phyloP scores from a whole-genome alignment of 176 grass and related monocot genomes.

The Musa itinerans region DNA sequence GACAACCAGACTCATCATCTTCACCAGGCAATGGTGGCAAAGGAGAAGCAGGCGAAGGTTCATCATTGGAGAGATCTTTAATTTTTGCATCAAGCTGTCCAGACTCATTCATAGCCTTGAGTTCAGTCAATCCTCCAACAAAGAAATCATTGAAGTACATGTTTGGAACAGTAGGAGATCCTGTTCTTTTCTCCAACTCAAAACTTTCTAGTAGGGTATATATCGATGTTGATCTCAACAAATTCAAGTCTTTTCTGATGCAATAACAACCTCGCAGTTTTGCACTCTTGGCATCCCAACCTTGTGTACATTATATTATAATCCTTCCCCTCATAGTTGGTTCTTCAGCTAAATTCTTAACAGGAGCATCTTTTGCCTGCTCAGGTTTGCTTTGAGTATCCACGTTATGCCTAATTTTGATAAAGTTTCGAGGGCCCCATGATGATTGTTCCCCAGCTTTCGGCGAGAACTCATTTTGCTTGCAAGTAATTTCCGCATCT shows the following conservation, averaged over 20 bases:
- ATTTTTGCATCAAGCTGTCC: conserved; percentile 59
- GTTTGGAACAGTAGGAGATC: too few relatives aligned
- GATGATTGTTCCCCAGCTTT: conserved; percentile 45
- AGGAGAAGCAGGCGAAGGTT: conserved; percentile 44
- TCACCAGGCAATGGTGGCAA: conserved; percentile 80
- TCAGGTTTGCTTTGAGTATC: conserved; percentile 30
- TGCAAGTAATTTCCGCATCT: conserved; percentile 28
- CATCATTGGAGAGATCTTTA: conserved; percentile 40
- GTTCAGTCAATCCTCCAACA: conserved; percentile 61
- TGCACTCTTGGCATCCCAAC: conserved; percentile 73
- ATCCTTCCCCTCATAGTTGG: conserved; percentile 53
- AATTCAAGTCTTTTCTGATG: conserved; percentile 41
- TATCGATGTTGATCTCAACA: too few relatives aligned
- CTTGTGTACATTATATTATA: conserved; percentile 50
- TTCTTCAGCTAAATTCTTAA: conserved; percentile 23
- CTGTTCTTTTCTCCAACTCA: too few relatives aligned
- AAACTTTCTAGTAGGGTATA: too few relatives aligned
- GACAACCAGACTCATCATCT: conserved; percentile 80
- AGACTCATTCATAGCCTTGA: conserved; percentile 63
- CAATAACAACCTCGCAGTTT: conserved; percentile 54
- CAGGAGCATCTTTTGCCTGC: conserved; percentile 26
- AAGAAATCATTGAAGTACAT: background rate
- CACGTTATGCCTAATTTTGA: conserved; percentile 52
- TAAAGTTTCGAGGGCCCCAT: conserved; percentile 88
- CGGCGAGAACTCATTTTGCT: conserved; percentile 30